Percentiles rank a stretch among this genome's conserved stretches.
Conservation (phyloP, 805 yeast species). For the Kuraishia floccosa region DNA sequence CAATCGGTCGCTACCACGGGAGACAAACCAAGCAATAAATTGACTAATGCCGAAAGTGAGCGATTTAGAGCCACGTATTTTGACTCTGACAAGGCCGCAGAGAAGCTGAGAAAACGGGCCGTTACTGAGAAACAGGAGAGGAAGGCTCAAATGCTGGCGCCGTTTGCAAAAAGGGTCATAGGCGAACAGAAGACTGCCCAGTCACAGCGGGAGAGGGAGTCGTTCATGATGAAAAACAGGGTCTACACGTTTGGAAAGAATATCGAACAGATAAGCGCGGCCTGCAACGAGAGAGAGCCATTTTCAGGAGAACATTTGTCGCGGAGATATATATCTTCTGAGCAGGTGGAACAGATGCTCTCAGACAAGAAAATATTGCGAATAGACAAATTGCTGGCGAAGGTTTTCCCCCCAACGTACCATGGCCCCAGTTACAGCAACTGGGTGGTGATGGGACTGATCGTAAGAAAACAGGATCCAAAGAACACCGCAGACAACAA, state of each 20-base stretch:
- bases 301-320: constrained; percentile 30
- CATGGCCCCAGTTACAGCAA: constrained; percentile 60
- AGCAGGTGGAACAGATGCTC: constrained; percentile 24
- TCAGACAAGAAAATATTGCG: constrained; percentile 42
- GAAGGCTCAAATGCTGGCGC: no score
- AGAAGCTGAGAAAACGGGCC: no score
- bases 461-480: constrained; percentile 45
- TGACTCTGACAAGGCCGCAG: no score
- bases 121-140: no score
- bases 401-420: constrained; percentile 59
- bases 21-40: no score
- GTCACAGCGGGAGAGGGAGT: no score
- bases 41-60: no score
- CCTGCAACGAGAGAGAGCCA: constrained; percentile 21
- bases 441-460: constrained; percentile 71
- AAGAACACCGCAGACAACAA: constrained; percentile 26
- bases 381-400: constrained; percentile 48
- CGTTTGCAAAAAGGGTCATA: no score
- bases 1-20: no score
- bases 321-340: constrained; percentile 32
- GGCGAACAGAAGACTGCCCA: no score
- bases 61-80: no score
- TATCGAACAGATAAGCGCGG: not conserved
- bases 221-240: not conserved
- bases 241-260: not conserved